phyloP scores from a whole-genome alignment of 1,139 yeast genomes.

The Saccharomyces pastorianus region DNA sequence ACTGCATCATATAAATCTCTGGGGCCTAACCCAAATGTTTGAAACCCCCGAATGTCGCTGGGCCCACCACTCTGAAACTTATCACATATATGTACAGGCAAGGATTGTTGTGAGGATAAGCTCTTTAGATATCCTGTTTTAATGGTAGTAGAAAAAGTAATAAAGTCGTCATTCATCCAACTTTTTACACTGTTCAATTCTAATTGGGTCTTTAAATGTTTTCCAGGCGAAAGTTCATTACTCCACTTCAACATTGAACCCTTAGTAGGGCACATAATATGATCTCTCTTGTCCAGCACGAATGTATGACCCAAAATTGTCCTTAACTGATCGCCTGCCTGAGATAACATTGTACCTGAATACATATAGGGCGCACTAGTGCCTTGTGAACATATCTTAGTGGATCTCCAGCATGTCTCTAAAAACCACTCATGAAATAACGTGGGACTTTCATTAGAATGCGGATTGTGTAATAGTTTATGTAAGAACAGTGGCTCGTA shows the following conservation, averaged over 20 bases:
- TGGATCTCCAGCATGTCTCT: neutral
- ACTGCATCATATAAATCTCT: slow-evolving; percentile 45
- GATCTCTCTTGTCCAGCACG: slow-evolving; percentile 51
- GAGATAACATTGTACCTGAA: slow-evolving; percentile 31
- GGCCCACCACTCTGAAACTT: slow-evolving; percentile 51
- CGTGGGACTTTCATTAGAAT: neutral
- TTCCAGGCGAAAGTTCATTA: slow-evolving; percentile 41
- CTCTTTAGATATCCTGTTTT: slow-evolving; percentile 48
- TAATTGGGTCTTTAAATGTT: slow-evolving; percentile 30
- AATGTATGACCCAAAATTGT: slow-evolving; percentile 47
- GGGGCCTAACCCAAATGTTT: slow-evolving; percentile 74
- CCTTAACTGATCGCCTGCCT: slow-evolving; percentile 57
- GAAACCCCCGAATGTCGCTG: slow-evolving; percentile 30
- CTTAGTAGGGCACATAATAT: slow-evolving; percentile 43
- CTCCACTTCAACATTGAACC: slow-evolving; percentile 51
- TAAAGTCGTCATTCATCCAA: slow-evolving; percentile 20
- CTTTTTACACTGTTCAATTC: slow-evolving; percentile 42
- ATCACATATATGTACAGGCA: slow-evolving; percentile 34
- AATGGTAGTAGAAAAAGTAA: slow-evolving; percentile 38
- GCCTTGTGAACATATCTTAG: neutral
- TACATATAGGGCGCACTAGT: neutral
- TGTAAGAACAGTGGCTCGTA: neutral
- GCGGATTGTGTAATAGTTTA: neutral
- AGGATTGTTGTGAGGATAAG: slow-evolving; percentile 21
- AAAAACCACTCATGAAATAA: slow-evolving; percentile 2